Evolutionary conservation across 495 filamentous ascomycete genomes (phyloP).

Genomic region (Hyaloscypha bicolor): DNA sequence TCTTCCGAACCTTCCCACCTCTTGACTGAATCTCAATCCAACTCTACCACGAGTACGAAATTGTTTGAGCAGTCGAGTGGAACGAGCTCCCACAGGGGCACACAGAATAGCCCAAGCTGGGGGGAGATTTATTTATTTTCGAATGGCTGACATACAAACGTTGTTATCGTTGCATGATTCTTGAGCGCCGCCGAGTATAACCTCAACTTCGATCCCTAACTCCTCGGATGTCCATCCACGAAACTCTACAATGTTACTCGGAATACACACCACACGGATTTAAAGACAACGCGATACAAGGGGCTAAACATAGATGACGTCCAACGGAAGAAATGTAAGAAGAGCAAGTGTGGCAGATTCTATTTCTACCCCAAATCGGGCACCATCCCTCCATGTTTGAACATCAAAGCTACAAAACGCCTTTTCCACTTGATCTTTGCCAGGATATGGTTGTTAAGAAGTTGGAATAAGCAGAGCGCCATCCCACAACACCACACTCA

Average conservation of each 20-base stretch:
- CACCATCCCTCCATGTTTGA: too few relatives aligned
- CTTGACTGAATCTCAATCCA: not conserved
- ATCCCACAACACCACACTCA: too few relatives aligned
- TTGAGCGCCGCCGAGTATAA: not conserved
- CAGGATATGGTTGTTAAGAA: too few relatives aligned
- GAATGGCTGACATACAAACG: not conserved
- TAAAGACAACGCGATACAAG: not conserved
- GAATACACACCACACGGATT: not conserved
- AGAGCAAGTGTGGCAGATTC: too few relatives aligned
- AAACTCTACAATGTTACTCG: not conserved
- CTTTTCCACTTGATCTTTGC: too few relatives aligned
- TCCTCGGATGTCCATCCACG: not conserved
- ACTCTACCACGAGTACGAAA: not conserved
- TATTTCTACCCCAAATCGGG: too few relatives aligned
- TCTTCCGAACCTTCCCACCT: not conserved
- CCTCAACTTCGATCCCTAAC: not conserved
- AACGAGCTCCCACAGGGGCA: not conserved
- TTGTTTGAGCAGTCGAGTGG: not conserved
- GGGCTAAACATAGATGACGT: too few relatives aligned
- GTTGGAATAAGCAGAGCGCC: too few relatives aligned
- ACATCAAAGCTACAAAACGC: too few relatives aligned
- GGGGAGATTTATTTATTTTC: not conserved
- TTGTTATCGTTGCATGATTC: not conserved
- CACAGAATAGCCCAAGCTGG: too few relatives aligned
- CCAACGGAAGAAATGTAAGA: too few relatives aligned